Conservation (phyloP, 352 stramenopile genomes). For the Phytophthora idaei region DNA sequence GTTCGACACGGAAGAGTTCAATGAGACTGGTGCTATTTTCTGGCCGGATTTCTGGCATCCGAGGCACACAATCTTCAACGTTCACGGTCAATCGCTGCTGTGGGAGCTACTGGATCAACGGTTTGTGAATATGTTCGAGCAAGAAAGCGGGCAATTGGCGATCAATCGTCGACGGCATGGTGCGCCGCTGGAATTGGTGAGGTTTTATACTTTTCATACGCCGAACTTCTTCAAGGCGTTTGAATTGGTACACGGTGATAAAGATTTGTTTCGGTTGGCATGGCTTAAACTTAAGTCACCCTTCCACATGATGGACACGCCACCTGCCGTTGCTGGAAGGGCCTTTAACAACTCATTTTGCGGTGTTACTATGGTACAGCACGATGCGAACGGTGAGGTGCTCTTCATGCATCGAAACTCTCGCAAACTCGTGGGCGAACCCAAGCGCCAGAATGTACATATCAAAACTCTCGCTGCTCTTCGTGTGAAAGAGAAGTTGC, state of each 20-base stretch:
- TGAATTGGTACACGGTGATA: constrained; percentile 56
- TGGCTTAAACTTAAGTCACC: constrained; percentile 55
- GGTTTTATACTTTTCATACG: constrained; percentile 52
- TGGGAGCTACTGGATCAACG: constrained; percentile 56
- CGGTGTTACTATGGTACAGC: constrained; percentile 58
- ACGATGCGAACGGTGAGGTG: constrained; percentile 39
- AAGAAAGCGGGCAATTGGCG: constrained; percentile 68
- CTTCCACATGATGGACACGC: constrained; percentile 54
- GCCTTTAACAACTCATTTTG: constrained; percentile 53
- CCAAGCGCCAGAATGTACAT: constrained; percentile 16
- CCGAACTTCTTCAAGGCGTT: constrained; percentile 43
- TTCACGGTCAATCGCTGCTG: constrained; percentile 54
- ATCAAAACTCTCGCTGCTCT: constrained; percentile 17
- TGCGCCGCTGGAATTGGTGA: constrained; percentile 40
- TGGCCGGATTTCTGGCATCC: constrained; percentile 81
- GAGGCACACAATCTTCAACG: constrained; percentile 64
- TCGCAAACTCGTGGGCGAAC: constrained; percentile 39
- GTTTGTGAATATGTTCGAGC: constrained; percentile 72
- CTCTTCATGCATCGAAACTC: constrained; percentile 67
- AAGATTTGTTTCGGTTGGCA: constrained; percentile 65
- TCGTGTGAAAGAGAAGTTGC: constrained; percentile 21
- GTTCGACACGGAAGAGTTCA: constrained; percentile 50
- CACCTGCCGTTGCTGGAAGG: constrained; percentile 50
- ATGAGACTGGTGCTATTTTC: constrained; percentile 56
- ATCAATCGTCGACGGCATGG: constrained; percentile 50